Base-by-base conservation (phyloP, 495 filamentous ascomycete genomes). In the Lasiosphaeris hirsuta region DNA sequence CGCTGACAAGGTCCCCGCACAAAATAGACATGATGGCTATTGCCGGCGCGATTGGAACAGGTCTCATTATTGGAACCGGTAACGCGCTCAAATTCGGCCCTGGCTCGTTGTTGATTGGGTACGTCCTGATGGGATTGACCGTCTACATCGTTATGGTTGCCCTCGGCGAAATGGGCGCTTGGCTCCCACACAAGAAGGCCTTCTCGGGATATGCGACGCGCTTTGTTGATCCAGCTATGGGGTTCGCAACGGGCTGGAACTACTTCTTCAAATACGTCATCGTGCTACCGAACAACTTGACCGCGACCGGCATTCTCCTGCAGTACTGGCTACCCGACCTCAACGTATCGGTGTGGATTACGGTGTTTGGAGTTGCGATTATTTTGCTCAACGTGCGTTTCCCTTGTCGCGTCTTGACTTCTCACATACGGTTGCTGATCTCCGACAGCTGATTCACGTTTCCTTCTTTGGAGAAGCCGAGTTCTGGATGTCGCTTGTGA, bases 1-100 rank as follows among this genome's bases (percentile, higher is more conserved):
- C 23, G 39, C 46, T 35, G 13, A 55, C 37, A 45, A 41, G 10
- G 14, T 10, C 23, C 2, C 17, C 8, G 13, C 17, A 10, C 8
- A 10, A 15, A 7, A 23, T 36, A 71, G 69, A 72, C 54, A 72
- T 72, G 83, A 92, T 95, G 79, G 90, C 90, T 4, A 90, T 95
- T 62, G 90, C 90, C 30, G 88, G 88, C 45, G 90, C 90, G 10
- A 89, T 95, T 59, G 90, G 89, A 58, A 90, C 88, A 35, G 87
- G 65, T 63, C 62, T 70, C 34, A 66, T 70, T 4, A 66, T 70
- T 35, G 68, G 68, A 1, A 70, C 68, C 37, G 57, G 61, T 17
- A 66, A 56, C 0, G 17, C 63, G 6, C 63, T 70, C 18, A 70
- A 67, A 10, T 58, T 63, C 33, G 65, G 68, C 44, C 92, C 92